Base-by-base conservation (phyloP, 129 eudicot species). In the Heracleum sosnowskyi region DNA sequence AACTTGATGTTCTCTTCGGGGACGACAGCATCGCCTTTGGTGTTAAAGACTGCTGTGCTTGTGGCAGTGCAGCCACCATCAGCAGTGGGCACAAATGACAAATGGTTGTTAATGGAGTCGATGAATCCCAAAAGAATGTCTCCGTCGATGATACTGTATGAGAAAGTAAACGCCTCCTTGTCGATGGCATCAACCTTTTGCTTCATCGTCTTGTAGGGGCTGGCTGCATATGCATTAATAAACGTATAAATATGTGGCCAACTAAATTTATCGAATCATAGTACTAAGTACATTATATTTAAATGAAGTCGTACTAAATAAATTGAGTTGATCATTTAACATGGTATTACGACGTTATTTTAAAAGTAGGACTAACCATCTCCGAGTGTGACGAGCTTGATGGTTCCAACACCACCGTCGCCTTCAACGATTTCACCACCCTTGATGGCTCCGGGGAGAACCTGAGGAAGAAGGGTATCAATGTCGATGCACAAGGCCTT, bases 401-500 rank as follows among this genome's bases (percentile, higher is more conserved):
- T 26, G 39, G 77, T 69, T 69, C 82, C 82, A 47, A 28, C 76
- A 4, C 82, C 77, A 4, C 82, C 82, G 26, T 79, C 69, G 22
- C 82, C 82, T 70, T 79, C 77, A 71, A 79, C 51, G 47, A 46
- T 47, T 26, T 79, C 70, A 33, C 72, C 82, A 49, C 53, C 13
- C 71, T 79, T 79, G 24, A 79, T 49, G 37, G 51, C 76, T 8
- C 73, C 71, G 24, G 82, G 82, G 11, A 79, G 11, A 20, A 28
- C 62, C 82, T 79, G 72, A 36, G 82, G 76, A 68, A 79, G 40
- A 18, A 79, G 44, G 71, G 28, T 47, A 26, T 79, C 70, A 28
- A 63, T 9, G 17, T 79, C 82, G 4, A 79, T 16, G 66, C 70
- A 20, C 4, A 49, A 35, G 49, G 46, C 70, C 55, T 41, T 40